phyloP scores from a whole-genome alignment of 2,329 filamentous ascomycete species.

The Corinectria fuckeliana region DNA sequence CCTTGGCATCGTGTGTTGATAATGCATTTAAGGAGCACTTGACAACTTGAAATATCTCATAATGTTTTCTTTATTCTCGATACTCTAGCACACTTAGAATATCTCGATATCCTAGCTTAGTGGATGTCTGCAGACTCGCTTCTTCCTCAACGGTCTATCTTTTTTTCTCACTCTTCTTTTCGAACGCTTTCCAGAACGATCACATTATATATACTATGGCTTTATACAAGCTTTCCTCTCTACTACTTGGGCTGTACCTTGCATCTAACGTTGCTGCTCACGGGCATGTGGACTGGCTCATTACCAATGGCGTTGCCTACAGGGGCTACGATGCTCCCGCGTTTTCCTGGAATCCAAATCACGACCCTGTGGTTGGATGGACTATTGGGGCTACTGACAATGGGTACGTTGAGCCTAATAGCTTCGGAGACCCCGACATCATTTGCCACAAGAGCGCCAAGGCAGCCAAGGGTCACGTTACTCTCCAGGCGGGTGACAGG shows the following conservation, averaged over 20 bases:
- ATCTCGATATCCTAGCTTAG: neutral
- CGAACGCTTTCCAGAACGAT: neutral
- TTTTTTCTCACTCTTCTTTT: neutral
- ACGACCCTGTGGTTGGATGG: slow-evolving; percentile 33
- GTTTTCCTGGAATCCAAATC: slow-evolving; percentile 31
- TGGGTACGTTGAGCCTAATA: slow-evolving; percentile 55
- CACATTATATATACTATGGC: slow-evolving; percentile 7
- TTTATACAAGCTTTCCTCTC: neutral
- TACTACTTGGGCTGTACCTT: slow-evolving; percentile 3
- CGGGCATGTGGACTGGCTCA: slow-evolving; percentile 36
- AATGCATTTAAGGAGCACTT: neutral
- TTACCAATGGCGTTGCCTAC: slow-evolving; percentile 31
- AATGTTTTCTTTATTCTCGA: too few relatives aligned
- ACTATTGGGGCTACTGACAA: slow-evolving; percentile 45
- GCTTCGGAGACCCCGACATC: slow-evolving; percentile 50
- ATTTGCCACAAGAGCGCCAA: slow-evolving; percentile 53
- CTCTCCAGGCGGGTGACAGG: slow-evolving; percentile 48
- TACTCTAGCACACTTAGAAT: neutral
- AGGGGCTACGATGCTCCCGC: slow-evolving; percentile 33
- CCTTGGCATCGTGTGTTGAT: slow-evolving; percentile 4
- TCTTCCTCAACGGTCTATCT: neutral
- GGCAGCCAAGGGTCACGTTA: slow-evolving; percentile 46
- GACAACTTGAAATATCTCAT: too few relatives aligned
- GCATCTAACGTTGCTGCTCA: slow-evolving; percentile 17
- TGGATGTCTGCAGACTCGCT: too few relatives aligned